These are phyloP conservation scores for Microsporum ferrugineum DNA, from an alignment of 2,329 filamentous ascomycete genomes.

Conservation along the genomic window DNA sequence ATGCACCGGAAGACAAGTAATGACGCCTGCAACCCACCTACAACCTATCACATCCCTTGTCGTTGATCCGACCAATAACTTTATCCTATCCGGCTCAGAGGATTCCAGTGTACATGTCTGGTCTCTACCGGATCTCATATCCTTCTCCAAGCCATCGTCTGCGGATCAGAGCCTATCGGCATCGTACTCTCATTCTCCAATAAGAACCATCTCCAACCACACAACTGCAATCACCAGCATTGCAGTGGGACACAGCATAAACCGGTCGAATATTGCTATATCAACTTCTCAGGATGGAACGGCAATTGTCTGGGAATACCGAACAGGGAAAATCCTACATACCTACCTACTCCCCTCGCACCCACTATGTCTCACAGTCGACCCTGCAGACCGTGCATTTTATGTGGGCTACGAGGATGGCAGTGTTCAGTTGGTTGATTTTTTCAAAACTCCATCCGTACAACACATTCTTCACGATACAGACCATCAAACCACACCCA, in stretches of 20 bases:
- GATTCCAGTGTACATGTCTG: slow-evolving; percentile 91
- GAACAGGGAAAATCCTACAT: slow-evolving; percentile 61
- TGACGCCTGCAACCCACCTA: slow-evolving; percentile 33
- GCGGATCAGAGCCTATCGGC: slow-evolving; percentile 31
- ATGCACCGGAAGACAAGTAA: slow-evolving; percentile 36
- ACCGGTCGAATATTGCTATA: slow-evolving; percentile 68
- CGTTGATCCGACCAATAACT: slow-evolving; percentile 51
- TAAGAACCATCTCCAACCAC: slow-evolving; percentile 65
- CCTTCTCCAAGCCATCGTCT: slow-evolving; percentile 40
- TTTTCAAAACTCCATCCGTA: slow-evolving; percentile 46
- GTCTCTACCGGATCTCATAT: slow-evolving; percentile 65
- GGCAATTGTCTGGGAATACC: slow-evolving; percentile 87
- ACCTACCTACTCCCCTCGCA: slow-evolving; percentile 69
- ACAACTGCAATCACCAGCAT: slow-evolving; percentile 40
- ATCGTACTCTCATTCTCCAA: slow-evolving; percentile 47
- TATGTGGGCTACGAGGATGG: slow-evolving; percentile 74
- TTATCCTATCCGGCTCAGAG: slow-evolving; percentile 36
- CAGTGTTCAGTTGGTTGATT: slow-evolving; percentile 66
- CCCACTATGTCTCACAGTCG: slow-evolving; percentile 62
- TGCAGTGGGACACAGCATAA: slow-evolving; percentile 54
- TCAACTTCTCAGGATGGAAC: slow-evolving; percentile 79
- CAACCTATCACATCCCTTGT: slow-evolving; percentile 59
- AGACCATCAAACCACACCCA: slow-evolving; percentile 31
- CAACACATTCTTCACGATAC: slow-evolving; percentile 28
- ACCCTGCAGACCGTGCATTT: slow-evolving; percentile 71